These are phyloP conservation scores for Thinopyrum elongatum DNA, from an alignment of 176 grass and related monocot genomes.

Conservation along the genomic window DNA sequence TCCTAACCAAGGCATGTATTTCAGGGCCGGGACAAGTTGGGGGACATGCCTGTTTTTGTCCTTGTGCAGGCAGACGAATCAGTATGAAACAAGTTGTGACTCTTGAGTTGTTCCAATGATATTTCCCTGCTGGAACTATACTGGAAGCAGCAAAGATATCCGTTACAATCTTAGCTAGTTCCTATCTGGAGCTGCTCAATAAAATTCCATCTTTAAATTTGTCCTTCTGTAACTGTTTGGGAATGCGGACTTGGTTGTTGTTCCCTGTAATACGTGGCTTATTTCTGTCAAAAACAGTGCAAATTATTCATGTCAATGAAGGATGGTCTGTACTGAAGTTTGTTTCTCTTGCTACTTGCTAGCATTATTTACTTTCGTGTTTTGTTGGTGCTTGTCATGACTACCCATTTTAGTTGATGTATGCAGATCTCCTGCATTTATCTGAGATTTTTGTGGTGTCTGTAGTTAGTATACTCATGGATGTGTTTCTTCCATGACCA, in stretches of 20 bases:
- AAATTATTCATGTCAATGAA: conserved; percentile 28
- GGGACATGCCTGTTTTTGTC: conserved; percentile 66
- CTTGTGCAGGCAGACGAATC: conserved; percentile 64
- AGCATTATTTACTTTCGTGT: background rate
- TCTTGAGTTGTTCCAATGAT: conserved; percentile 17
- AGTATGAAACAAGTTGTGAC: conserved; percentile 8
- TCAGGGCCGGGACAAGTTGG: conserved; percentile 84
- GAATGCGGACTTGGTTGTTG: conserved; percentile 18
- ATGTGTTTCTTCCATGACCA: background rate
- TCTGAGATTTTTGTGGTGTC: background rate
- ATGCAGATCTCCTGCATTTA: conserved; percentile 4
- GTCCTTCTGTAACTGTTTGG: conserved; percentile 20
- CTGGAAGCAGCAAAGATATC: conserved; percentile 23
- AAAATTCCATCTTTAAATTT: conserved; percentile 38
- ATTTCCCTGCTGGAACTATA: conserved; percentile 8
- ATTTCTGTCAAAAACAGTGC: conserved; percentile 10
- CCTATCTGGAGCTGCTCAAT: conserved; percentile 25
- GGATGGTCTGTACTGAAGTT: conserved; percentile 21
- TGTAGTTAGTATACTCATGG: background rate
- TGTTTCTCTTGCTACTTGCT: background rate
- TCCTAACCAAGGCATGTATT: conserved; percentile 20
- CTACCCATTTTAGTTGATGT: background rate
- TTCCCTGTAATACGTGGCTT: conserved; percentile 29
- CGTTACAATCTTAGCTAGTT: conserved; percentile 19
- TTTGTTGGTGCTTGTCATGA: background rate